These are phyloP conservation scores for Spiromastix sp. DNA, from an alignment of 2,329 filamentous ascomycete genomes.

Conservation along the genomic window DNA sequence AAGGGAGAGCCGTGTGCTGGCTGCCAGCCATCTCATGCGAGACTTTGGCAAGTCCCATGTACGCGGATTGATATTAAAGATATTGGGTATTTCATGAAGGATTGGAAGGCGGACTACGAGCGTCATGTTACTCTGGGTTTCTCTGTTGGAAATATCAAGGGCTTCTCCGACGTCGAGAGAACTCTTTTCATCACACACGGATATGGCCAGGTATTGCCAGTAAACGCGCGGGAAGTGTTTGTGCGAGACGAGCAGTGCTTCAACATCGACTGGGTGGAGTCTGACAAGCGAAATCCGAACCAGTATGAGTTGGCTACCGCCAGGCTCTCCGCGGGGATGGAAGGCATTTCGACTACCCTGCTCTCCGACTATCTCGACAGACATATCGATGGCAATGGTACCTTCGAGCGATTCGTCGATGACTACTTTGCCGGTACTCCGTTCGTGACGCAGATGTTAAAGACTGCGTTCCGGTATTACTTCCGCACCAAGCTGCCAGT, in stretches of 20 bases:
- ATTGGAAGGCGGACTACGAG: conserved; percentile 96
- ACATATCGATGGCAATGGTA: conserved; percentile 81
- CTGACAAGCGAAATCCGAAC: conserved; percentile 60
- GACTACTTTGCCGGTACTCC: conserved; percentile 93
- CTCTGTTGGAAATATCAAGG: conserved; percentile 91
- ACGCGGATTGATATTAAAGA: conserved; percentile 98
- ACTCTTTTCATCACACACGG: conserved; percentile 91
- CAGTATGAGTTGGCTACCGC: conserved; percentile 82
- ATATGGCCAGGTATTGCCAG: conserved; percentile 84
- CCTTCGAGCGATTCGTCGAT: conserved; percentile 87
- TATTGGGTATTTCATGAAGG: conserved; percentile 97
- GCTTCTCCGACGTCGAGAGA: conserved; percentile 53
- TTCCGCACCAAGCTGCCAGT: conserved; percentile 77
- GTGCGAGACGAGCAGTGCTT: conserved; percentile 90
- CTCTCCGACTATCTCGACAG: conserved; percentile 89
- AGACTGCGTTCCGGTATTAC: conserved; percentile 91
- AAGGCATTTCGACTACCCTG: conserved; percentile 70
- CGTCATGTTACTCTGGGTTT: conserved; percentile 78
- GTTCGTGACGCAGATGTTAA: conserved; percentile 91
- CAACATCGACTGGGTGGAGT: conserved; percentile 87
- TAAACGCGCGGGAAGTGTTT: conserved; percentile 87
- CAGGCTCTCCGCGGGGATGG: conserved; percentile 77
- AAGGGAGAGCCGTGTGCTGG: conserved; percentile 93
- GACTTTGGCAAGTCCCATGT: conserved; percentile 94
- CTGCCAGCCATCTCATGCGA: conserved; percentile 89